Evolutionary conservation across 352 stramenopile species (phyloP).

Genomic region (Phytophthora citrophthora): DNA sequence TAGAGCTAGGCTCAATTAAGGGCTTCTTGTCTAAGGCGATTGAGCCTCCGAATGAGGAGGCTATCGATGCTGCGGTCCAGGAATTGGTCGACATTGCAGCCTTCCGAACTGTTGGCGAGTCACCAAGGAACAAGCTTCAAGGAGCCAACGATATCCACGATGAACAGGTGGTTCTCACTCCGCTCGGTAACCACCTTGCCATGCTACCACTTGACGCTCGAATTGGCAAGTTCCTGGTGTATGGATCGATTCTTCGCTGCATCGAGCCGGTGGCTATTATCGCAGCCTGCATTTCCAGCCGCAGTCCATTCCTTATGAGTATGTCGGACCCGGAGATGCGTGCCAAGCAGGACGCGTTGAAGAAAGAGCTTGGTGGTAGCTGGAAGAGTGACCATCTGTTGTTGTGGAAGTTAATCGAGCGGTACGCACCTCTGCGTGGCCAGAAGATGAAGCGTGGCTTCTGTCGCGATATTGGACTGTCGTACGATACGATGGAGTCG

Average conservation of each 20-base stretch:
- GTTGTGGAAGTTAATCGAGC: slow-evolving; percentile 82
- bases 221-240: slow-evolving; percentile 90
- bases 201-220: slow-evolving; percentile 87
- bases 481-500: slow-evolving; percentile 90
- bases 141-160: slow-evolving; percentile 23
- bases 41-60: slow-evolving; percentile 91
- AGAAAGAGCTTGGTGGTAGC: slow-evolving; percentile 63
- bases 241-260: slow-evolving; percentile 87
- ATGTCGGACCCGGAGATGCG: slow-evolving; percentile 69
- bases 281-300: slow-evolving; percentile 80
- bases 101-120: slow-evolving; percentile 54
- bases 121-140: slow-evolving; percentile 21
- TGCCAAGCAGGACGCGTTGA: slow-evolving; percentile 62
- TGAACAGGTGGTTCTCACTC: slow-evolving; percentile 88
- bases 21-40: slow-evolving; percentile 85
- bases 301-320: slow-evolving; percentile 80
- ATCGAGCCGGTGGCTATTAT: slow-evolving; percentile 86
- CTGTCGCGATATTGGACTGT: slow-evolving; percentile 78
- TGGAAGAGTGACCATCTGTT: slow-evolving; percentile 86
- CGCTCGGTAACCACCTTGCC: slow-evolving; percentile 90
- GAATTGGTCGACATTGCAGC: slow-evolving; percentile 92
- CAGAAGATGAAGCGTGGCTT: slow-evolving; percentile 67
- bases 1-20: slow-evolving; percentile 77
- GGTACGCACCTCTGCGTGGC: slow-evolving; percentile 53
- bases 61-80: slow-evolving; percentile 92